Percentiles rank a stretch among this genome's conserved stretches.
Conservation (phyloP, 2,329 filamentous ascomycete genomes). For the Aurifilum marmelostoma region DNA sequence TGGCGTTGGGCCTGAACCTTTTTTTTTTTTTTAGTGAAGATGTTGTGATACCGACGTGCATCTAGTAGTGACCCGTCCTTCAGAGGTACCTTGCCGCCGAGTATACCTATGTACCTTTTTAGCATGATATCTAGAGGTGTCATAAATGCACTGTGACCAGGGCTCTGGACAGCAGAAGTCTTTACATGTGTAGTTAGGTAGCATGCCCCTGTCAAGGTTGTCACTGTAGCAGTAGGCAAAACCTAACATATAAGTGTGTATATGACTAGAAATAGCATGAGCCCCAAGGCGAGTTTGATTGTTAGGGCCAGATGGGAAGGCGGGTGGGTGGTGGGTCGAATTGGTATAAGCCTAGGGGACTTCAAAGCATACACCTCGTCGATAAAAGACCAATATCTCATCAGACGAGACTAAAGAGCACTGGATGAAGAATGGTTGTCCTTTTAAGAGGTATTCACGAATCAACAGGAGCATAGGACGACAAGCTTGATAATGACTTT, state of each 20-base stretch:
- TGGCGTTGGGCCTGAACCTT: background rate
- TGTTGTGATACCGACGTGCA: background rate
- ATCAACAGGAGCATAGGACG: no score
- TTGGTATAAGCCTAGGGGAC: no score
- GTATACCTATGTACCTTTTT: background rate
- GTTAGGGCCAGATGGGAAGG: no score
- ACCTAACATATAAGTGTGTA: background rate
- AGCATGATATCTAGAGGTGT: background rate
- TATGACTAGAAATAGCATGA: background rate
- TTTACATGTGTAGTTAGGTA: background rate
- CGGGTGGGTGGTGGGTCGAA: no score
- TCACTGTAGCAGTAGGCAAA: background rate
- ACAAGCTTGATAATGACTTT: no score
- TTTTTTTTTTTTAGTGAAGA: no score
- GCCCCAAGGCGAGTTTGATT: no score
- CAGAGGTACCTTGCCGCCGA: background rate
- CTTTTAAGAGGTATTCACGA: no score
- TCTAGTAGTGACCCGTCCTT: background rate
- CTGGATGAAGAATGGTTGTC: no score
- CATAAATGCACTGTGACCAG: background rate
- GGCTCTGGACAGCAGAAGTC: background rate
- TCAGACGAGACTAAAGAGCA: no score
- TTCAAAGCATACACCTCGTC: no score
- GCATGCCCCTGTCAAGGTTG: background rate
- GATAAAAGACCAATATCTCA: no score